Evolutionary conservation across 2,329 filamentous ascomycete genomes (phyloP), one percentile per base, ranked within the genome.

Genomic region (Fusarium sp.): DNA sequence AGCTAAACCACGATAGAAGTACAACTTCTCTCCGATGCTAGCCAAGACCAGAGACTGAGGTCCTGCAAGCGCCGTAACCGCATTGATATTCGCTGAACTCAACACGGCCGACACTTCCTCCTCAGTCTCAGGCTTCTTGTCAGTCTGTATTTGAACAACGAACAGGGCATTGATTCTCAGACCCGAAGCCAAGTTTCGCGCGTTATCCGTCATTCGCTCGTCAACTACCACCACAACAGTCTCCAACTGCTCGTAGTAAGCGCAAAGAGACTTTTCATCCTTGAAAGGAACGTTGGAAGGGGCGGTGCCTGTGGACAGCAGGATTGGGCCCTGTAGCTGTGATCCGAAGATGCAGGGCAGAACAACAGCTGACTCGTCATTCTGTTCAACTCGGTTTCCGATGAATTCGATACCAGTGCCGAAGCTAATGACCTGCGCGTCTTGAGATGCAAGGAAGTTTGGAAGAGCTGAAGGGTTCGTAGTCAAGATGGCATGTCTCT

Each of bases 281-380:
- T 9, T 24, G 2, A 65, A 65, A 0, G 62, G 60, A 5, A 65
- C 60, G 0, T 65, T 65, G 0, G 11, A 47, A 6, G 62, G 62
- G 3, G 29, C 18, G 1, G 29, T n/a, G 1, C 62, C 62, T 1
- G 62, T 65, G 3, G 60, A 47, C 0, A 65, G 4, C 2, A 65
- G 44, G 0, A 59, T 39, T 6, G 62, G 62, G 0, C 62, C 62
- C 18, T 65, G 23, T 1, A 65, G n/a, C 3, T 52, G 62, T 7
- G 62, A 47, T 3, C 62, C 62, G 2, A 65, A 65, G 1, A 65
- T 23, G 11, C 62, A 65, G n/a, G 62, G 62, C 6, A 65, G 60
- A 2, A 65, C 24, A 10, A 65, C 53, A 0, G 52, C 33, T 5
- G 60, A 47, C 16, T 29, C 16, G 5, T 50, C 13, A 2, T 15